These are phyloP conservation scores for Trametes elegans DNA, from an alignment of 768 basidiomycete species.

Conservation along the genomic window DNA sequence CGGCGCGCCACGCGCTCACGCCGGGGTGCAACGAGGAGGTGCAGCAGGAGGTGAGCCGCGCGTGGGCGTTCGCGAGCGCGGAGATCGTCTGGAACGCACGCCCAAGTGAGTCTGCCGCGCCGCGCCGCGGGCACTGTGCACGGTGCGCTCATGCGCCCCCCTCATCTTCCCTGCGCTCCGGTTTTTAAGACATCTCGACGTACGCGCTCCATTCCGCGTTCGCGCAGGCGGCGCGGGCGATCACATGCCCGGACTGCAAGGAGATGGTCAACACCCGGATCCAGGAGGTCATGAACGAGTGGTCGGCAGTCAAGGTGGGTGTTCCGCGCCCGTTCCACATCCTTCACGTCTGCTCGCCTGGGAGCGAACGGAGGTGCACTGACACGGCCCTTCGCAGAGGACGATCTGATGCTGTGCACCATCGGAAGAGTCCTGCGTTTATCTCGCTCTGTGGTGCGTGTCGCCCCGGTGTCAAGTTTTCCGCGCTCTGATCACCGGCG, in stretches of 20 bases:
- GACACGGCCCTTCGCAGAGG: neutral
- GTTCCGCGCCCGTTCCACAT: no score
- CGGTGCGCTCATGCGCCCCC: no score
- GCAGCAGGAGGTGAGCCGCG: constrained; percentile 24
- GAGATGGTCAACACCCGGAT: neutral
- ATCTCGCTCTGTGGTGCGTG: no score
- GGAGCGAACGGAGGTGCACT: neutral
- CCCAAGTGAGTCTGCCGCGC: neutral
- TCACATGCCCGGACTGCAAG: neutral
- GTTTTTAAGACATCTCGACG: neutral
- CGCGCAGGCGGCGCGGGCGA: neutral
- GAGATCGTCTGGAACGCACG: neutral
- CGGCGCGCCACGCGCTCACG: constrained; percentile 24
- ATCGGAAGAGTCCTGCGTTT: no score
- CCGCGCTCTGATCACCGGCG: no score
- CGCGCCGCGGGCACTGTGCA: no score
- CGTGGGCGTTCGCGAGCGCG: constrained; percentile 23
- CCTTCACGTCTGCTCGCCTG: neutral
- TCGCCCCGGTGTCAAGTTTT: no score
- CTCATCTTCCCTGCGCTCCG: neutral
- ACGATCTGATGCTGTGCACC: neutral
- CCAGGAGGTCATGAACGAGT: neutral
- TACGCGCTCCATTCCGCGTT: neutral
- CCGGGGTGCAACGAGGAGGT: constrained; percentile 14
- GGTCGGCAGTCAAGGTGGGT: constrained; percentile 2